phyloP scores from a whole-genome alignment of 1,284 basidiomycete genomes.

The Puccinia brachypodii region DNA sequence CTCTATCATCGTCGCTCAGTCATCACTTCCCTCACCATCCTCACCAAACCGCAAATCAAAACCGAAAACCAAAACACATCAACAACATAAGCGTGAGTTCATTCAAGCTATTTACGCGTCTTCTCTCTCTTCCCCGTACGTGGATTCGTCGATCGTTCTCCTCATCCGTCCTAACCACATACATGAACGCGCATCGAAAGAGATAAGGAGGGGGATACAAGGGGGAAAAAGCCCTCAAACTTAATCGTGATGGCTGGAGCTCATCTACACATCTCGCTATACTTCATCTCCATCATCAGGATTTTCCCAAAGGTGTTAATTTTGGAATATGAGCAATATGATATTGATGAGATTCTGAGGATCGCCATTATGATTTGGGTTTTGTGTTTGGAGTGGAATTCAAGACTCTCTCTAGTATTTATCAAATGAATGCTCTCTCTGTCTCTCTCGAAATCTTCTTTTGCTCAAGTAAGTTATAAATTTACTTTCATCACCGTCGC shows the following conservation, averaged over 20 bases:
- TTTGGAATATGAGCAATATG: too few relatives aligned
- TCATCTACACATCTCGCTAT: not conserved
- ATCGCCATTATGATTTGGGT: slow-evolving; percentile 1
- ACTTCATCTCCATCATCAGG: slow-evolving; percentile 1
- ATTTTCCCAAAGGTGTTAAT: slow-evolving; percentile 5
- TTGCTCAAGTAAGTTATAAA: too few relatives aligned
- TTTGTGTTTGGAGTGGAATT: not conserved
- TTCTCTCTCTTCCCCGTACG: not conserved
- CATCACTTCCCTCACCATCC: slow-evolving; percentile 12
- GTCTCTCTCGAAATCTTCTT: too few relatives aligned
- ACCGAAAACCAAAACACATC: not conserved
- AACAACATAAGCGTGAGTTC: slow-evolving; percentile 8
- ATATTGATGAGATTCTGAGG: not conserved
- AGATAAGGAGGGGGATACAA: not conserved
- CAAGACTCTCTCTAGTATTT: too few relatives aligned
- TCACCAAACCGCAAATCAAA: too few relatives aligned
- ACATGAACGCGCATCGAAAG: not conserved
- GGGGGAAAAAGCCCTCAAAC: not conserved
- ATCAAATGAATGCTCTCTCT: too few relatives aligned
- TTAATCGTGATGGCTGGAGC: not conserved
- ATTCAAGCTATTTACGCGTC: not conserved
- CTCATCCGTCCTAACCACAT: slow-evolving; percentile 13
- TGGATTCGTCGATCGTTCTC: not conserved
- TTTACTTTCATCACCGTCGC: too few relatives aligned
- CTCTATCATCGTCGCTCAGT: slow-evolving; percentile 4